Percentiles rank a stretch among this genome's conserved stretches.
phyloP scores from a whole-genome alignment of 2,329 filamentous ascomycete genomes.

The Penicillium sp. region DNA sequence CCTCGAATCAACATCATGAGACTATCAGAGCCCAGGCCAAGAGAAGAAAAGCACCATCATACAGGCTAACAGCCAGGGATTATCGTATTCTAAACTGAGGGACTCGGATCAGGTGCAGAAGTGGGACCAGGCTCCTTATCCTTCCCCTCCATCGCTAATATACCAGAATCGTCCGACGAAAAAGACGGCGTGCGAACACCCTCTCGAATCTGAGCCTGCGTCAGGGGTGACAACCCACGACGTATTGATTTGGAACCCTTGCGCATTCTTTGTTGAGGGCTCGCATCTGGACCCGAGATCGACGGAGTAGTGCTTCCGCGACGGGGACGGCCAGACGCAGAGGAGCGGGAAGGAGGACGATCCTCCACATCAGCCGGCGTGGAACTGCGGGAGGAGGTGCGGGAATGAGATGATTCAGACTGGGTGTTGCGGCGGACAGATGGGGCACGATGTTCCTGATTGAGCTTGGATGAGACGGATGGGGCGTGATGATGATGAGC shows the following conservation, averaged over 20 bases:
- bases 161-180: slow-evolving; percentile 40
- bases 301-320: slow-evolving; percentile 39
- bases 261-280: slow-evolving; percentile 35
- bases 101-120: slow-evolving; percentile 19
- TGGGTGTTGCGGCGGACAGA: slow-evolving; percentile 36
- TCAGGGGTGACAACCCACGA: slow-evolving; percentile 39
- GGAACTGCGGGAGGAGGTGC: slow-evolving; percentile 46
- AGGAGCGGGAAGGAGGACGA: slow-evolving; percentile 37
- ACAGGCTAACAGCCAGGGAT: neutral
- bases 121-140: slow-evolving; percentile 27
- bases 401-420: slow-evolving; percentile 44
- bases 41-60: neutral
- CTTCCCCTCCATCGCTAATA: slow-evolving; percentile 27
- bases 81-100: slow-evolving; percentile 14
- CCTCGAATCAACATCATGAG: neutral
- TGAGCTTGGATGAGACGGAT: slow-evolving; percentile 30
- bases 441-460: slow-evolving; percentile 32
- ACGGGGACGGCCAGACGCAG: slow-evolving; percentile 35
- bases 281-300: slow-evolving; percentile 32
- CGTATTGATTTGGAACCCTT: slow-evolving; percentile 34
- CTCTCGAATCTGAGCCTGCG: slow-evolving; percentile 42
- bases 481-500: slow-evolving; percentile 31
- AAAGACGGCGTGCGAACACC: slow-evolving; percentile 36
- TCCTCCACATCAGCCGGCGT: slow-evolving; percentile 43
- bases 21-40: neutral